Conservation (phyloP, 129 eudicot genomes). For the Arctium minus region DNA sequence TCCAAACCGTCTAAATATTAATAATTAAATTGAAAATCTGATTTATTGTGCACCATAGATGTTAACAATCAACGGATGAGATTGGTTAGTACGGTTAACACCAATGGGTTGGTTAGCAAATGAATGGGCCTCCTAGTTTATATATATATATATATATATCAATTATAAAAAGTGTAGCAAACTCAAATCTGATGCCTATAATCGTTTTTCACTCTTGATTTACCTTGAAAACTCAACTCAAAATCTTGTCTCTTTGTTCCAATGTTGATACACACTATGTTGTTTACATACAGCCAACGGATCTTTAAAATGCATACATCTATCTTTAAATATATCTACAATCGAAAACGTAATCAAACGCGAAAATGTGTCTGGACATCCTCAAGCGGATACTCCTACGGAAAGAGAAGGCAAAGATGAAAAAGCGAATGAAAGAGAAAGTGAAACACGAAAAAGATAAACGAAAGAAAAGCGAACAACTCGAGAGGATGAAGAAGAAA, state of each 20-base stretch:
- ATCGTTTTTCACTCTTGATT: not conserved
- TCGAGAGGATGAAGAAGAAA: slow-evolving; percentile 1
- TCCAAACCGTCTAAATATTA: too few relatives aligned
- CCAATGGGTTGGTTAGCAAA: too few relatives aligned
- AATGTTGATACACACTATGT: slow-evolving; percentile 4
- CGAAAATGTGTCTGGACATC: slow-evolving; percentile 33
- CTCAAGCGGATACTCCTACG: slow-evolving; percentile 24
- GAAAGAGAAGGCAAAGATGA: slow-evolving; percentile 20
- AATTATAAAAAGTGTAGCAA: not conserved
- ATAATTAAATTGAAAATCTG: too few relatives aligned
- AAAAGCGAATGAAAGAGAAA: slow-evolving; percentile 19
- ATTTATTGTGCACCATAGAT: too few relatives aligned
- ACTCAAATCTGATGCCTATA: not conserved
- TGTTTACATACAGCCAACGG: not conserved
- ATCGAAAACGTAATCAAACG: not conserved
- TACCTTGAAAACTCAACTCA: slow-evolving; percentile 18
- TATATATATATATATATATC: too few relatives aligned
- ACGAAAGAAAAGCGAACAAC: slow-evolving; percentile 4
- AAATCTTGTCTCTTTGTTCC: not conserved
- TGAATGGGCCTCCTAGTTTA: too few relatives aligned
- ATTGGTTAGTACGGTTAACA: too few relatives aligned
- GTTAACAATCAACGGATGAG: too few relatives aligned
- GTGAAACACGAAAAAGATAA: slow-evolving; percentile 14
- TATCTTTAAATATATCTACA: not conserved
- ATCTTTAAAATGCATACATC: not conserved